phyloP scores from a whole-genome alignment of 2,329 filamentous ascomycete genomes.

The Curvularia sp. region DNA sequence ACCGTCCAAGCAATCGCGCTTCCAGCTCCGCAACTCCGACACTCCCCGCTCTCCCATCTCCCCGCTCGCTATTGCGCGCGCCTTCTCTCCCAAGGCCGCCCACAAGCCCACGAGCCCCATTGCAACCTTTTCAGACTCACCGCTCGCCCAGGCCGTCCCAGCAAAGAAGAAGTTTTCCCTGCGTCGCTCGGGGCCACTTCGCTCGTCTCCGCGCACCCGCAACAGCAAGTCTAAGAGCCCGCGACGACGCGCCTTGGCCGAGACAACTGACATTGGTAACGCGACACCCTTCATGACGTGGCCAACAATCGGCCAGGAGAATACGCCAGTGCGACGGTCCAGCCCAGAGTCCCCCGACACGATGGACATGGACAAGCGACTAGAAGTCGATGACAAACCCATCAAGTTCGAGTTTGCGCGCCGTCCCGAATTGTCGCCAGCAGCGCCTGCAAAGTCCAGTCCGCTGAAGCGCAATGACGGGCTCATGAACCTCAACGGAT shows the following conservation, averaged over 20 bases:
- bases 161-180: constrained; percentile 64
- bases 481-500: constrained; percentile 84
- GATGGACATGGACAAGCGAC: constrained; percentile 53
- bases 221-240: constrained; percentile 76
- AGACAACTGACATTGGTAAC: constrained; percentile 76
- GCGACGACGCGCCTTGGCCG: constrained; percentile 71
- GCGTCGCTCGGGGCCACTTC: constrained; percentile 59
- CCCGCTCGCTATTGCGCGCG: constrained; percentile 54
- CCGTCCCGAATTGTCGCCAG: constrained; percentile 41
- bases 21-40: constrained; percentile 66
- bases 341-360: constrained; percentile 35
- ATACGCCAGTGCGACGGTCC: constrained; percentile 45
- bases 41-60: constrained; percentile 53
- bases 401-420: constrained; percentile 58
- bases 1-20: constrained; percentile 80
- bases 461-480: constrained; percentile 92
- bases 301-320: constrained; percentile 58
- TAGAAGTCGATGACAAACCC: constrained; percentile 53
- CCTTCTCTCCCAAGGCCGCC: constrained; percentile 53
- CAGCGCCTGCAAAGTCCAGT: constrained; percentile 70
- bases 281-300: constrained; percentile 62
- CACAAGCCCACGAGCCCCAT: constrained; percentile 58
- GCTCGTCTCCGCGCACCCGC: constrained; percentile 68
- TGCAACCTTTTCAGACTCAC: constrained; percentile 64
- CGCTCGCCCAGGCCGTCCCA: constrained; percentile 65